Evolutionary conservation across 2,329 filamentous ascomycete species (phyloP), one percentile per base, ranked within the genome.

Genomic region (Furcasterigmium sp.): DNA sequence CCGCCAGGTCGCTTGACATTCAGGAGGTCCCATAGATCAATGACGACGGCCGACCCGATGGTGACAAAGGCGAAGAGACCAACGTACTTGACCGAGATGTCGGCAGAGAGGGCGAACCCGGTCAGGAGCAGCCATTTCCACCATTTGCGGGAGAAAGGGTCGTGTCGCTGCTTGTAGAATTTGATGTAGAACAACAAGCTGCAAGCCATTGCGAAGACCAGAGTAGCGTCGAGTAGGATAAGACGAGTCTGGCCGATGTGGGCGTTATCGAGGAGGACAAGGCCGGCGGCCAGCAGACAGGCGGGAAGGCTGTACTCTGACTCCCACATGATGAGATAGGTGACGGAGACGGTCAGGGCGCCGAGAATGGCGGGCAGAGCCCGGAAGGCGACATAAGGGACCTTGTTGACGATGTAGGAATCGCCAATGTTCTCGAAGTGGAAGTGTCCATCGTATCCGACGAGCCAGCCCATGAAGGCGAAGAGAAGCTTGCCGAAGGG

Each of bases 321-420:
- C 69, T 98, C 93, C 93, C 93, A 98, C 93, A 98, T 98, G 66
- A 95, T 98, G 62, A 95, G 70, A 67, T 95, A 98, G 44, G 88
- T 84, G 38, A 91, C 86, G n/a, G 91, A 86, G 41, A 98, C 89
- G 10, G 93, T 98, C 53, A 98, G 72, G 44, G 93, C 85, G 52
- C 93, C 93, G 54, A 97, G 81, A 39, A 93, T 80, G 46, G 93
- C 93, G 34, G 93, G 93, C 73, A 98, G 80, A 37, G 91, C 86
- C 55, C 93, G 87, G 71, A 94, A 95, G 49, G 93, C 91, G 50
- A 98, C 87, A 65, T 98, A 98, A 29, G 93, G 93, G 34, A 98
- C 91, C 62, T 94, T 93, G 76, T 98, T 96, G 47, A 84, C 79
- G 57, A 97, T 87, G 73, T 98, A 98, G 15, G 91, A 97, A 64